A percentile compares a stretch with the other conserved stretches of the same genome.
Conservation (phyloP, 495 filamentous ascomycete genomes). For the Xylaria castorea region DNA sequence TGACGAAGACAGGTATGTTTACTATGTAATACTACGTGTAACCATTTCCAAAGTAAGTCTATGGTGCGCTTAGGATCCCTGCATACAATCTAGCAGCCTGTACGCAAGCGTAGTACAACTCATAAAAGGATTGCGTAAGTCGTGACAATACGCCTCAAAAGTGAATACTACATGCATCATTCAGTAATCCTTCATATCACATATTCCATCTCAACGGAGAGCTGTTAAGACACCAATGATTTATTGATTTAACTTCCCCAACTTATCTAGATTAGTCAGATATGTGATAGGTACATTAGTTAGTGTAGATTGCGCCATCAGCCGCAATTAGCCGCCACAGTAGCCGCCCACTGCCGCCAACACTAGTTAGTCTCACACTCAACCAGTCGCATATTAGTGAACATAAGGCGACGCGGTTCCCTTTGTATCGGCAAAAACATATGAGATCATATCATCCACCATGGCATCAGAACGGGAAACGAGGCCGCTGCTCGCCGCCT, state of each 20-base stretch:
- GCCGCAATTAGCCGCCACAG: slow-evolving; percentile 16
- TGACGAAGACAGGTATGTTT: background rate
- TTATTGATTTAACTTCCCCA: background rate
- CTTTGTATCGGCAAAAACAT: background rate
- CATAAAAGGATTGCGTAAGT: background rate
- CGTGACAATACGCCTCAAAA: background rate
- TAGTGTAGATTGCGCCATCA: slow-evolving; percentile 14
- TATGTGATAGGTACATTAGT: background rate
- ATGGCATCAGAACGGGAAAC: slow-evolving; percentile 33
- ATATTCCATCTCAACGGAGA: background rate
- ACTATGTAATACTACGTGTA: slow-evolving; percentile 5
- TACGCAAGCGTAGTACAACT: background rate
- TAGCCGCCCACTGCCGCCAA: background rate
- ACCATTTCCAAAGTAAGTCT: background rate
- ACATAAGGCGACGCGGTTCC: background rate
- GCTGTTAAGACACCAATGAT: background rate
- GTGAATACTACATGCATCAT: background rate
- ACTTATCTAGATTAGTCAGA: slow-evolving; percentile 6
- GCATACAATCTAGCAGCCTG: background rate
- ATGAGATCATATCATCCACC: background rate
- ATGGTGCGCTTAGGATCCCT: background rate
- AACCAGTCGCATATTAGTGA: background rate
- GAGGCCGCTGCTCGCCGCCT: slow-evolving; percentile 41
- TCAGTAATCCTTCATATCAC: background rate
- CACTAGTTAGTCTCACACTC: background rate